Conservation (phyloP, 2,329 filamentous ascomycete genomes). For the Trichoderma polysporum region DNA sequence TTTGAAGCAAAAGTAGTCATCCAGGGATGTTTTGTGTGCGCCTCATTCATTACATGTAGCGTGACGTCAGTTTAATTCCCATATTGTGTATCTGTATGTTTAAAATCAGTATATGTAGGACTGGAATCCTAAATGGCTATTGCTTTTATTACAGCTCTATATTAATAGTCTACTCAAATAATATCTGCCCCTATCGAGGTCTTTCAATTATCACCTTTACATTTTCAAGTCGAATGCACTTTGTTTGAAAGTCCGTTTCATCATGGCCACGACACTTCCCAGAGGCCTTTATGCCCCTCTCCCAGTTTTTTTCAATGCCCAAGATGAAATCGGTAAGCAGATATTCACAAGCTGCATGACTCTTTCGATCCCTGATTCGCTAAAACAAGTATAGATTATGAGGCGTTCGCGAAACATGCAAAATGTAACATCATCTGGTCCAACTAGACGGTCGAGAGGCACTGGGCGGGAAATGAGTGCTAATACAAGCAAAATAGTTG, state of each 20-base stretch:
- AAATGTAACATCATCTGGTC: not conserved
- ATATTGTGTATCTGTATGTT: not conserved
- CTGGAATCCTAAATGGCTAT: not conserved
- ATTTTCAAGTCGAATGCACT: too few species aligned
- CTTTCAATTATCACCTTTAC: too few species aligned
- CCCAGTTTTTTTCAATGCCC: not conserved
- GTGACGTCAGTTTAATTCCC: not conserved
- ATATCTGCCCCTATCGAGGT: not conserved
- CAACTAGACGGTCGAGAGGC: not conserved
- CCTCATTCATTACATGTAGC: not conserved
- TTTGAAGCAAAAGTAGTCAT: not conserved
- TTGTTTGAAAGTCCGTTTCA: not conserved
- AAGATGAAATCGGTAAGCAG: not conserved
- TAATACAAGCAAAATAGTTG: not conserved
- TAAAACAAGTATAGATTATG: not conserved
- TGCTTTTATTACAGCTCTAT: not conserved
- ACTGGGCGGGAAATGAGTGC: not conserved
- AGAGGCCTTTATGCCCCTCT: not conserved
- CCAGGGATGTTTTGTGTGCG: not conserved
- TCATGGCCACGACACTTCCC: not conserved
- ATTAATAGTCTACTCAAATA: not conserved
- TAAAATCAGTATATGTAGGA: not conserved
- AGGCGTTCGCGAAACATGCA: not conserved
- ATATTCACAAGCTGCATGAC: not conserved
- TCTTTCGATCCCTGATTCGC: not conserved